Percentiles rank a stretch among this genome's conserved stretches.
Conservation (phyloP, 495 filamentous ascomycete genomes). For the Cenococcum geophilum region DNA sequence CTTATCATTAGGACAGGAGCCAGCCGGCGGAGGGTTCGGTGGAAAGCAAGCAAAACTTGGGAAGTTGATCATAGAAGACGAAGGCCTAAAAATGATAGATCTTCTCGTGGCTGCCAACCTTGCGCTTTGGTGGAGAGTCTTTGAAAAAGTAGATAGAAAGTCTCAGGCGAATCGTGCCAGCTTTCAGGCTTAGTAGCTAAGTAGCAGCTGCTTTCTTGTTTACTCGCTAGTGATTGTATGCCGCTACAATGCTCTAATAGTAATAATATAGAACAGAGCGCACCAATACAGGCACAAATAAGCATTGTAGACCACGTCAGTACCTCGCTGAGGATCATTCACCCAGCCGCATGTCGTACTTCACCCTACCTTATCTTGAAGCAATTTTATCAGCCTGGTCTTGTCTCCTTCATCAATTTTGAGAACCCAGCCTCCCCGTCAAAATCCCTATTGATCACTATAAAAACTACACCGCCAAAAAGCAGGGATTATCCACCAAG, state of each 20-base stretch:
- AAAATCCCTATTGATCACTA: too few relatives aligned
- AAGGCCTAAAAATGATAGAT: conserved; percentile 93
- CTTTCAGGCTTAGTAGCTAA: background rate
- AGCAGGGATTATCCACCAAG: too few relatives aligned
- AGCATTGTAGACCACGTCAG: too few relatives aligned
- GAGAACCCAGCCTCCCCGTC: too few relatives aligned
- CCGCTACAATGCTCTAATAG: background rate
- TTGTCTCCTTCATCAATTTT: too few relatives aligned
- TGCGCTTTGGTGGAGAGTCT: conserved; percentile 87
- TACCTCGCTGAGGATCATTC: too few relatives aligned
- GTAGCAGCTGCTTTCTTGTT: background rate
- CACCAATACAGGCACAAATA: background rate
- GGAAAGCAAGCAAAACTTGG: conserved; percentile 87
- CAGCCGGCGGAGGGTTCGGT: conserved; percentile 71
- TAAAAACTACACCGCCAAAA: too few relatives aligned
- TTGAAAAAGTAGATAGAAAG: conserved; percentile 50
- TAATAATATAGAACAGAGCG: too few relatives aligned
- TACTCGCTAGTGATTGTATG: background rate
- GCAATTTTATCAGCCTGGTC: too few relatives aligned
- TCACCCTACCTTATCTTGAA: too few relatives aligned
- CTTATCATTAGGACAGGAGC: conserved; percentile 67
- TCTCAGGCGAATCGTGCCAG: conserved; percentile 2
- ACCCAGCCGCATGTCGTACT: too few relatives aligned
- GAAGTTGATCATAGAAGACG: conserved; percentile 84
- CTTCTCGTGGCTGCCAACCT: conserved; percentile 85